Conservation (phyloP, 2,329 filamentous ascomycete species). For the Neonectria neomacrospora region DNA sequence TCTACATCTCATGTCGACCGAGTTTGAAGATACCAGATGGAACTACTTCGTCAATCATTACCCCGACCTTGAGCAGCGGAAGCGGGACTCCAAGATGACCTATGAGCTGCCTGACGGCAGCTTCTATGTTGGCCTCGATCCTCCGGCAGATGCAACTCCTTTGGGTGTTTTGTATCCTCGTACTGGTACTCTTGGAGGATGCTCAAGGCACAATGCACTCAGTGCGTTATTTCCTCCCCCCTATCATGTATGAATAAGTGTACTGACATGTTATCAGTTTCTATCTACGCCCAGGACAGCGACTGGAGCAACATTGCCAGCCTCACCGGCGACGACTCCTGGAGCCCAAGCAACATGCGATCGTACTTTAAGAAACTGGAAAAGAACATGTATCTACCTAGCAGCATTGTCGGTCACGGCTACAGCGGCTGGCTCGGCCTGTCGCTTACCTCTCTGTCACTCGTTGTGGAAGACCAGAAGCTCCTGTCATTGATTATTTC, state of each 20-base stretch:
- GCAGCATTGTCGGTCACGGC: conserved; percentile 53
- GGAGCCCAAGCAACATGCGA: conserved; percentile 55
- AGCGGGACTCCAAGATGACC: conserved; percentile 62
- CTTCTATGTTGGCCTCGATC: conserved; percentile 48
- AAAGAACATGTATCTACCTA: conserved; percentile 54
- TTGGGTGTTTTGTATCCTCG: conserved; percentile 59
- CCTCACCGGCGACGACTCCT: conserved; percentile 56
- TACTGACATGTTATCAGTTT: conserved; percentile 32
- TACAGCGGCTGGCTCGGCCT: conserved; percentile 53
- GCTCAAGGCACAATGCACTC: conserved; percentile 51
- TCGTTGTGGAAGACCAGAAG: conserved; percentile 46
- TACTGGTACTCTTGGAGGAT: conserved; percentile 56
- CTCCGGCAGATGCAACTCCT: conserved; percentile 50
- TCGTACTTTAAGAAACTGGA: conserved; percentile 56
- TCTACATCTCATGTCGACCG: conserved; percentile 41
- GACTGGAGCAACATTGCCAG: conserved; percentile 56
- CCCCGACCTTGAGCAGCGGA: conserved; percentile 56
- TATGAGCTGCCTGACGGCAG: conserved; percentile 51
- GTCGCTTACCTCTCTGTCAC: conserved; percentile 31
- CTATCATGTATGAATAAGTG: rapidly evolving
- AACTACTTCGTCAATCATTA: conserved; percentile 73
- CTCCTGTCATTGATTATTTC: conserved; percentile 43
- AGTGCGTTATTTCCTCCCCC: background rate
- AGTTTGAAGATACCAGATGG: conserved; percentile 55
- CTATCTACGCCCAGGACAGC: conserved; percentile 52